Conservation (phyloP, 1,284 basidiomycete species). For the Phaffia rhodozyma region DNA sequence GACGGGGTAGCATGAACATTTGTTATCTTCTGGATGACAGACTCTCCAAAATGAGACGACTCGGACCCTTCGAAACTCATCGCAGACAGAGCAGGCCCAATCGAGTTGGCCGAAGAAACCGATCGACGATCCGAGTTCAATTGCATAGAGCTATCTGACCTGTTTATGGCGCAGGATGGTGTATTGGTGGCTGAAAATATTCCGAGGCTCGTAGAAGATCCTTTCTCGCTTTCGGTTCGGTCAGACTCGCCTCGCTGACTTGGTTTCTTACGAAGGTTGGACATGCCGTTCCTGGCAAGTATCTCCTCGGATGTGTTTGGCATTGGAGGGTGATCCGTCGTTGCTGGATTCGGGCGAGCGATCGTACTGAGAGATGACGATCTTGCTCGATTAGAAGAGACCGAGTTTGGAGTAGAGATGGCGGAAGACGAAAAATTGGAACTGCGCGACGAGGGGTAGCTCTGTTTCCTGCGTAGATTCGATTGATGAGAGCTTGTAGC, state of each 20-base stretch:
- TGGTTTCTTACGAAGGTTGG: neutral
- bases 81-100: conserved; percentile 8
- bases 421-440: too few species aligned
- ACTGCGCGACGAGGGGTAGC: too few species aligned
- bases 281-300: neutral
- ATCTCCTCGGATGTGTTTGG: too few species aligned
- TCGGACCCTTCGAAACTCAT: conserved; percentile 16
- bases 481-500: conserved; percentile 1
- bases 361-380: too few species aligned
- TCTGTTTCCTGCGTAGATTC: too few species aligned
- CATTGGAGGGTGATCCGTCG: too few species aligned
- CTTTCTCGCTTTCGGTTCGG: neutral
- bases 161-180: neutral
- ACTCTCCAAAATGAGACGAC: conserved; percentile 2
- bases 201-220: neutral
- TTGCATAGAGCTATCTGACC: neutral
- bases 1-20: neutral
- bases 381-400: too few species aligned
- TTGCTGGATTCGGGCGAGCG: too few species aligned
- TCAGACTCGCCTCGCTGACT: neutral
- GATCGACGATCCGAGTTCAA: neutral
- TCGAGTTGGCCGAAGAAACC: neutral
- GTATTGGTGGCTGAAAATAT: neutral
- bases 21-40: conserved; percentile 9
- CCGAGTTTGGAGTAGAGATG: too few species aligned